phyloP scores from a whole-genome alignment of 192 early-diverging fungal species.

The Dimargaris xerosporica region DNA sequence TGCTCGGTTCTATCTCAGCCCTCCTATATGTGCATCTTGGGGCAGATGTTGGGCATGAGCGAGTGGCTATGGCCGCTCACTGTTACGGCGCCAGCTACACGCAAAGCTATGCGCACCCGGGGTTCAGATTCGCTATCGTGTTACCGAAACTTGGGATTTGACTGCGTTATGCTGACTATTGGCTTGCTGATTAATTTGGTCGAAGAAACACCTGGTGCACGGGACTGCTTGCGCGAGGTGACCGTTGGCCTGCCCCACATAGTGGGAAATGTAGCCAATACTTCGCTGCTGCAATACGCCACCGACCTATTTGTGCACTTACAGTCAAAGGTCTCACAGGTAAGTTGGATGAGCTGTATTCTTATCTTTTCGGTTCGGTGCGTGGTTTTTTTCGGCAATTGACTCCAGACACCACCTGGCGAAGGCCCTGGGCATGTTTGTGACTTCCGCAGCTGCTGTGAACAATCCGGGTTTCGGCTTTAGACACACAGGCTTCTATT shows the following conservation, averaged over 20 bases:
- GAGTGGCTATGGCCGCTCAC: background rate
- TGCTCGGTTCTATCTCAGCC: background rate
- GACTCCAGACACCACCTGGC: too few species aligned
- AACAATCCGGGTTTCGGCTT: too few species aligned
- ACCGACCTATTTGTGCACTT: background rate
- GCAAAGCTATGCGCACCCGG: background rate
- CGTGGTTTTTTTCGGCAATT: background rate
- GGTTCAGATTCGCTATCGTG: too few species aligned
- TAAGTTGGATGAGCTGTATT: background rate
- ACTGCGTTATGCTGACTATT: conserved; percentile 8
- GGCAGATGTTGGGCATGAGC: background rate
- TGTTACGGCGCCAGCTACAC: background rate
- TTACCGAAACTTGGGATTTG: background rate
- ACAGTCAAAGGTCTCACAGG: too few species aligned
- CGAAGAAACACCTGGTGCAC: background rate
- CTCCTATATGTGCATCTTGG: background rate
- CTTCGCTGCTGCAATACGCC: background rate
- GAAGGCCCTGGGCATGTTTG: too few species aligned
- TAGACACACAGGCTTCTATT: too few species aligned
- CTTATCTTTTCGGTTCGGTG: background rate
- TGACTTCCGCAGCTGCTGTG: too few species aligned
- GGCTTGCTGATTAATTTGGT: conserved; percentile 11
- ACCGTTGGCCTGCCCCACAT: background rate
- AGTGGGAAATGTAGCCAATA: background rate
- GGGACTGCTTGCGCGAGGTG: background rate